Conservation (phyloP, 1,284 basidiomycete genomes). For the Wallemia ichthyophaga region DNA sequence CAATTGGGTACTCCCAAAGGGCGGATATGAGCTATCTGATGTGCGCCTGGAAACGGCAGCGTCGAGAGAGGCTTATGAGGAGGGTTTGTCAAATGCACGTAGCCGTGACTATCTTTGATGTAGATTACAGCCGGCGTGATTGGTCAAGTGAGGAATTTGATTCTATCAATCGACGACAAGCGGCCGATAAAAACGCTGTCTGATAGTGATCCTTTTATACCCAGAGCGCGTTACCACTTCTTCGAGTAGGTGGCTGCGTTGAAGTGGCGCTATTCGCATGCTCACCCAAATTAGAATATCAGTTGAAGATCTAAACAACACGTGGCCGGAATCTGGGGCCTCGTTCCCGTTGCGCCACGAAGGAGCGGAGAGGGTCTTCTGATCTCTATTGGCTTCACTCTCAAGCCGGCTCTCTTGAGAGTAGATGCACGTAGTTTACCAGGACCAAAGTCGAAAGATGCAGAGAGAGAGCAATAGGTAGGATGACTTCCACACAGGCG, state of each 20-base stretch:
- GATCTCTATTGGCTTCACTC: too few relatives aligned
- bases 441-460: too few relatives aligned
- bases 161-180: neutral
- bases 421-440: too few relatives aligned
- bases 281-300: neutral
- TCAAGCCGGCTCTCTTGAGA: too few relatives aligned
- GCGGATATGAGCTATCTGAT: neutral
- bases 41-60: neutral
- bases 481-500: too few relatives aligned
- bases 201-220: neutral
- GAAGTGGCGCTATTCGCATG: neutral
- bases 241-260: neutral
- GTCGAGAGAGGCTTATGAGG: neutral
- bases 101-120: neutral
- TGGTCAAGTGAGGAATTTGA: neutral
- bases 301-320: neutral
- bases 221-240: slow-evolving; percentile 1
- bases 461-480: too few relatives aligned
- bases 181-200: slow-evolving; percentile 1
- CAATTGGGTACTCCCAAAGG: neutral
- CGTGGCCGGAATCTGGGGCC: neutral
- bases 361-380: too few relatives aligned
- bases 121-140: neutral
- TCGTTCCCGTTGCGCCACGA: too few relatives aligned
- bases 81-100: neutral